Percentiles rank a stretch among this genome's conserved stretches.
Evolutionary conservation across 306 rosid species (phyloP).

Genomic region (Vigna hirtella): DNA sequence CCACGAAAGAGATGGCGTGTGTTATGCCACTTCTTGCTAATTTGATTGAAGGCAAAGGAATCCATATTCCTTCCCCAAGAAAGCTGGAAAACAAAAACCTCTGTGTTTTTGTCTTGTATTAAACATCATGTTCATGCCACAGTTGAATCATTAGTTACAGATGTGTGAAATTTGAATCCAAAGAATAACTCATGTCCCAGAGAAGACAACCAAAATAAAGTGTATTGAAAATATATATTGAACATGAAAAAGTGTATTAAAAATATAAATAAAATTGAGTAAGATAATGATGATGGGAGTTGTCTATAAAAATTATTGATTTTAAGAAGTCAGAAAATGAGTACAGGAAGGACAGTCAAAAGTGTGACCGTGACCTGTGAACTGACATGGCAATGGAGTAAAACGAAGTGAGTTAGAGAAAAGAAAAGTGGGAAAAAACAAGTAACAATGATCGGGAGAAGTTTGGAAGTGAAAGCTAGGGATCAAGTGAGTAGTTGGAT

Average conservation of each 20-base stretch:
- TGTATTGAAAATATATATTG: not conserved
- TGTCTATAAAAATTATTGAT: not conserved
- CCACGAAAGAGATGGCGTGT: constrained; percentile 39
- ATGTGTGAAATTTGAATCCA: constrained; percentile 1
- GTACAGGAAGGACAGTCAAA: not conserved
- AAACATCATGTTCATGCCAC: not conserved
- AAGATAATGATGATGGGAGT: not conserved
- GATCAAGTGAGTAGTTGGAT: constrained; percentile 36
- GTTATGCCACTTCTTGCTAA: not conserved
- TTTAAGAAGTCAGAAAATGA: not conserved
- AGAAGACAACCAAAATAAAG: not conserved
- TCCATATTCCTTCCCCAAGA: constrained; percentile 49
- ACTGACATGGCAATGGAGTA: not conserved
- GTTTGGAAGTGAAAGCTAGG: constrained; percentile 18
- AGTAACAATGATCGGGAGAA: not conserved
- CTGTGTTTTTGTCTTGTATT: constrained; percentile 10
- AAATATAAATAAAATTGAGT: no score
- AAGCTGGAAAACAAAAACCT: constrained; percentile 54
- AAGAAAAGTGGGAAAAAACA: not conserved
- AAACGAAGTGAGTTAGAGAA: not conserved
- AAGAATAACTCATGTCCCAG: not conserved
- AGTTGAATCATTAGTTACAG: not conserved
- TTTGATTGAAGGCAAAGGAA: constrained; percentile 21
- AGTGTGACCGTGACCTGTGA: constrained; percentile 28
- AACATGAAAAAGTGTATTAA: not conserved